phyloP scores from a whole-genome alignment of 257 asterid genomes.

The Solanum etuberosum region DNA sequence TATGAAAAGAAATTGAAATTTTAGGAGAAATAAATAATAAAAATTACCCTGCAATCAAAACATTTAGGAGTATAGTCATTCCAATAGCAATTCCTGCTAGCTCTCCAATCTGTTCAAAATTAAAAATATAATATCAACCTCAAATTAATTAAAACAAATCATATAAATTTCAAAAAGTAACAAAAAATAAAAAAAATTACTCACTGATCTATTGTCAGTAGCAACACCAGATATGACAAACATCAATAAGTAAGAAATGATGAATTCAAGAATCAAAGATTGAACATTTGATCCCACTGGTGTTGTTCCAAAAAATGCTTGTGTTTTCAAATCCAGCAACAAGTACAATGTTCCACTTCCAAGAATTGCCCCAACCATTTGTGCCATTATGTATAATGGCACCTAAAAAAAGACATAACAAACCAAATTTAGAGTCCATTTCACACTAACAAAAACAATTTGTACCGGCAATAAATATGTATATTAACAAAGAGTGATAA shows the following conservation, averaged over 20 bases:
- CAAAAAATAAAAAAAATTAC: neutral
- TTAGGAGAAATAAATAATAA: neutral
- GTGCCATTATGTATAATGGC: slow-evolving; percentile 50
- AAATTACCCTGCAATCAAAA: slow-evolving; percentile 51
- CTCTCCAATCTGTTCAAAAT: slow-evolving; percentile 43
- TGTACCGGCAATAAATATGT: too few species aligned
- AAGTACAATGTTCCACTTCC: slow-evolving; percentile 54
- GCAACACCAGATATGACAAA: slow-evolving; percentile 71
- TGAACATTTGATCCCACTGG: slow-evolving; percentile 42
- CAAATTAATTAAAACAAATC: neutral
- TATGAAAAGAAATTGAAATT: neutral
- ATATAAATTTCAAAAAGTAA: neutral
- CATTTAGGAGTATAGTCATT: slow-evolving; percentile 47
- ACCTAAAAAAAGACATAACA: slow-evolving; percentile 21
- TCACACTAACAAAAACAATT: neutral
- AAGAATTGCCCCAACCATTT: slow-evolving; percentile 40
- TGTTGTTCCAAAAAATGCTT: slow-evolving; percentile 30
- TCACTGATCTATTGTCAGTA: slow-evolving; percentile 59
- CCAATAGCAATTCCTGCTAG: slow-evolving; percentile 72
- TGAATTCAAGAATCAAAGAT: slow-evolving; percentile 44
- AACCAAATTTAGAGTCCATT: neutral
- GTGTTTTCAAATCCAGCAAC: slow-evolving; percentile 23
- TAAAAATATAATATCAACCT: neutral
- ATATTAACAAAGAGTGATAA: neutral
- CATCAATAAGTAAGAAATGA: slow-evolving; percentile 44